Evolutionary conservation across 208 protist genomes (phyloP).

Genomic region (Acanthamoeba healyi): DNA sequence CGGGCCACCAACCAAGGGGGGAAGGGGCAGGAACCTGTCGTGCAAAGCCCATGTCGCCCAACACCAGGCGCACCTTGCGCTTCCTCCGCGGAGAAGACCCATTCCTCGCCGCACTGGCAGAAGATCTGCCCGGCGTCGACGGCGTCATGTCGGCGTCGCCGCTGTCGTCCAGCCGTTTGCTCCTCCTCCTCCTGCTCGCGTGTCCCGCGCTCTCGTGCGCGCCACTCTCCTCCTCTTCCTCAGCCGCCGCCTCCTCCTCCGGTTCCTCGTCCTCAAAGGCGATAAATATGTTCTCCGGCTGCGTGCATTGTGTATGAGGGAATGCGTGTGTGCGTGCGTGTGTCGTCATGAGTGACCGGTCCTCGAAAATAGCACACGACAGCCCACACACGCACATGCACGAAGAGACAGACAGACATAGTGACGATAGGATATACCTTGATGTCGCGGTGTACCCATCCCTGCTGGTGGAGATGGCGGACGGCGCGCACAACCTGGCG

Average conservation of each 20-base stretch:
- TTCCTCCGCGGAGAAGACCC: too few relatives aligned
- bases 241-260: not conserved
- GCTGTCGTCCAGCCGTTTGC: not conserved
- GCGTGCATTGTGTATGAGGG: not conserved
- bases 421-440: not conserved
- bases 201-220: not conserved
- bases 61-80: slow-evolving; percentile 9
- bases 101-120: too few relatives aligned
- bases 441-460: slow-evolving; percentile 57
- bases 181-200: too few relatives aligned
- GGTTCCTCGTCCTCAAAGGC: slow-evolving; percentile 22
- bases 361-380: too few relatives aligned
- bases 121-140: too few relatives aligned
- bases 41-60: slow-evolving; percentile 36
- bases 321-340: not conserved
- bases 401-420: not conserved
- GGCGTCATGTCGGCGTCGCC: too few relatives aligned
- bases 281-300: slow-evolving; percentile 57
- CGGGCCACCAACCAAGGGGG: too few relatives aligned
- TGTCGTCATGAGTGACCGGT: too few relatives aligned
- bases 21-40: not conserved
- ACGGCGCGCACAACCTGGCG: slow-evolving; percentile 6
- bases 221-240: not conserved
- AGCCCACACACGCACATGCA: not conserved
- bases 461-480: not conserved